Conservation (phyloP, 1,284 basidiomycete species). For the Tetrapyrgos nigripes region DNA sequence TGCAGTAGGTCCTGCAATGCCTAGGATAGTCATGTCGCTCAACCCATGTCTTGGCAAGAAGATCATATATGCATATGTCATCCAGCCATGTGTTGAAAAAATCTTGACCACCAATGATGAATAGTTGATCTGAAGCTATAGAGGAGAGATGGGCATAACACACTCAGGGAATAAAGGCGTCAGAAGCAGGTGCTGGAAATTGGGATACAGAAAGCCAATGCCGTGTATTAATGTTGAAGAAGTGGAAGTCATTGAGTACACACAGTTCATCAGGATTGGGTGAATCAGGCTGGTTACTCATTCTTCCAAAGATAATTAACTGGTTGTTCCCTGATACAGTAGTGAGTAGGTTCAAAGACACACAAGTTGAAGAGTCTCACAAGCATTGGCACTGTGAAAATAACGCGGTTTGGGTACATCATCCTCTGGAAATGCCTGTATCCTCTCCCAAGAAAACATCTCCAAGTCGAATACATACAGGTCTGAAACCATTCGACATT, state of each 20-base stretch:
- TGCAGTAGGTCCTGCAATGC: constrained; percentile 93
- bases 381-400: no score
- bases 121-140: constrained; percentile 86
- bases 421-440: no score
- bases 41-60: constrained; percentile 75
- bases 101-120: constrained; percentile 95
- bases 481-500: no score
- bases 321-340: constrained; percentile 76
- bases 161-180: constrained; percentile 69
- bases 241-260: constrained; percentile 85
- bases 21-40: constrained; percentile 81
- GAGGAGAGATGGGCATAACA: constrained; percentile 92
- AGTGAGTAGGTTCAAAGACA: constrained; percentile 50
- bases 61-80: constrained; percentile 88
- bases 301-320: constrained; percentile 91
- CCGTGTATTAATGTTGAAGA: constrained; percentile 82
- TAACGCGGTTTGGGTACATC: no score
- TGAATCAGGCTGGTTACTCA: constrained; percentile 89
- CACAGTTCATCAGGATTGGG: constrained; percentile 78
- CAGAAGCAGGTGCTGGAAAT: no score
- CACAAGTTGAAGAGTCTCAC: no score
- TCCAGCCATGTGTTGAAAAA: constrained; percentile 89
- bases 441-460: no score
- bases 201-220: no score
- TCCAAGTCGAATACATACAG: no score